Percentiles rank a stretch among this genome's conserved stretches.
These are phyloP conservation scores for Tricholoma saponaceum DNA, from an alignment of 768 basidiomycete species.

Conservation along the genomic window DNA sequence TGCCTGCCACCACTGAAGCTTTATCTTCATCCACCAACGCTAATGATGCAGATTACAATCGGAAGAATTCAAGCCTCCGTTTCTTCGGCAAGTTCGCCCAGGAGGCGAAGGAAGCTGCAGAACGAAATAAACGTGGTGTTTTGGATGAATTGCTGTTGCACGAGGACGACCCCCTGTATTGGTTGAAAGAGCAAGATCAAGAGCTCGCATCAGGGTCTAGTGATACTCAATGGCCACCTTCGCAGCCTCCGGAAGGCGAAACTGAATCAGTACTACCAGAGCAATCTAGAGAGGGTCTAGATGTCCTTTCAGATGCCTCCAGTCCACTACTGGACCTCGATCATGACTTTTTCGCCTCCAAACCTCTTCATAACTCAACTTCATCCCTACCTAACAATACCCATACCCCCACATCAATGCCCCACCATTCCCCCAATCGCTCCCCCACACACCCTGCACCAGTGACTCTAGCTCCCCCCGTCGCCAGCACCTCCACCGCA, in stretches of 20 bases:
- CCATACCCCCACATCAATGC: slow-evolving; percentile 16
- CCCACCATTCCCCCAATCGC: slow-evolving; percentile 26
- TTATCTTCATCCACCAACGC: neutral
- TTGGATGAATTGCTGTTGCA: slow-evolving; percentile 63
- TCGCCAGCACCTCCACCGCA: slow-evolving; percentile 14
- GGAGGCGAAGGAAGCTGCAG: slow-evolving; percentile 50
- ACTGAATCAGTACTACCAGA: slow-evolving; percentile 1
- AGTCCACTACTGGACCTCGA: slow-evolving; percentile 30
- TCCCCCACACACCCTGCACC: slow-evolving; percentile 19
- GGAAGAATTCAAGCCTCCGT: slow-evolving; percentile 29
- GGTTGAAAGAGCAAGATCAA: slow-evolving; percentile 29
- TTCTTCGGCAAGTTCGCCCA: slow-evolving; percentile 64
- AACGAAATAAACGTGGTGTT: slow-evolving; percentile 46
- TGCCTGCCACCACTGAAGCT: neutral
- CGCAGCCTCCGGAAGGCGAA: neutral
- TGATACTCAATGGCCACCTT: neutral
- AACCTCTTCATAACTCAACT: neutral
- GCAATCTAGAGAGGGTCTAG: slow-evolving; percentile 2
- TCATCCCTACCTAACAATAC: slow-evolving; percentile 2
- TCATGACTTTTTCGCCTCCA: slow-evolving; percentile 28
- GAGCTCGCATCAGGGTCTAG: neutral
- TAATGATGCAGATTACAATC: neutral
- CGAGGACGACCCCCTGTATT: slow-evolving; percentile 71
- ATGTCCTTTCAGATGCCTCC: slow-evolving; percentile 11
- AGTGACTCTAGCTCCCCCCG: slow-evolving; percentile 12